phyloP scores from a whole-genome alignment of 768 basidiomycete species.

The Calocybe gangraenosa region DNA sequence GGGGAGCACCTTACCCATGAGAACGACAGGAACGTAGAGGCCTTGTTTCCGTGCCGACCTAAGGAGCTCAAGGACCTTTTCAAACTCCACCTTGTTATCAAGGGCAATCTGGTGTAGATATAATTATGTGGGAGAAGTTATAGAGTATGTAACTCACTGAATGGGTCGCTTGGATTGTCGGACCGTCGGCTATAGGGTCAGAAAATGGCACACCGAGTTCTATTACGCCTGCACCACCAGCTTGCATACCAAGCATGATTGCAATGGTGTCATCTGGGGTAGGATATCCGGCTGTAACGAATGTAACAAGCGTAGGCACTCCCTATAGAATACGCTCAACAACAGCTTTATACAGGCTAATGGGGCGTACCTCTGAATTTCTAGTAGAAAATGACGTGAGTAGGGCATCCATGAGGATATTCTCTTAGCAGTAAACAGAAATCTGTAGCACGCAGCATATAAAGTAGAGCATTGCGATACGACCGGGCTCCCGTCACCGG shows the following conservation, averaged over 20 bases:
- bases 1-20: constrained; percentile 68
- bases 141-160: constrained; percentile 48
- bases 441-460: no score
- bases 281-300: constrained; percentile 94
- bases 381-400: constrained; percentile 68
- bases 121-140: constrained; percentile 1
- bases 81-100: constrained; percentile 74
- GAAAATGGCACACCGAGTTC: constrained; percentile 97
- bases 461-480: no score
- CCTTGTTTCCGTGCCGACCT: constrained; percentile 79
- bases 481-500: no score
- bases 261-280: constrained; percentile 75
- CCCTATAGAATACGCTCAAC: constrained; percentile 32
- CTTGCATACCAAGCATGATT: constrained; percentile 87
- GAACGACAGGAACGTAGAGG: constrained; percentile 79
- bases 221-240: constrained; percentile 90
- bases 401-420: constrained; percentile 59
- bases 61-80: constrained; percentile 68
- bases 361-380: constrained; percentile 43
- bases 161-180: constrained; percentile 89
- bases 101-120: constrained; percentile 70
- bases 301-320: constrained; percentile 69
- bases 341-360: not conserved
- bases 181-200: constrained; percentile 95
- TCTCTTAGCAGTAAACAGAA: no score